phyloP scores from a whole-genome alignment of 2,329 filamentous ascomycete genomes.

The Colletotrichum musae region DNA sequence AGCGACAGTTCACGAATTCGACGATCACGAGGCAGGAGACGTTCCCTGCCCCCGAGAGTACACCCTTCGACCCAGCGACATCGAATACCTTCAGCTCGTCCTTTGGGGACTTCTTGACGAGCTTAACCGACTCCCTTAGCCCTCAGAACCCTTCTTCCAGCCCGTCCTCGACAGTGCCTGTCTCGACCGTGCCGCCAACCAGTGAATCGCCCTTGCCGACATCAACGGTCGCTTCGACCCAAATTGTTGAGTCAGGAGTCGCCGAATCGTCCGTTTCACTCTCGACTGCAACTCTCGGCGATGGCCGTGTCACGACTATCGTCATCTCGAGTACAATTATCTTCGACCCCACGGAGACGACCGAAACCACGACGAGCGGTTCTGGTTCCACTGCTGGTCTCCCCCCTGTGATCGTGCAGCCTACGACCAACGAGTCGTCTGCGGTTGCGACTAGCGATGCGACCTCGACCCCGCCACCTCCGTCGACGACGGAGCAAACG shows the following conservation, averaged over 20 bases:
- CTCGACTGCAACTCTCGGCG: conserved; percentile 39
- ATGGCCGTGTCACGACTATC: conserved; percentile 46
- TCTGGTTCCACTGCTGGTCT: conserved; percentile 35
- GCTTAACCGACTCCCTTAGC: conserved; percentile 41
- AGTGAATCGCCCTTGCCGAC: conserved; percentile 17
- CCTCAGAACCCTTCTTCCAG: conserved; percentile 18
- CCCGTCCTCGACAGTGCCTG: conserved; percentile 22
- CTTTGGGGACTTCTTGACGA: conserved; percentile 38
- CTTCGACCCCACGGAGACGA: conserved; percentile 33
- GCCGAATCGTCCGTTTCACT: conserved; percentile 32
- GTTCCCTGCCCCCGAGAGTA: conserved; percentile 45
- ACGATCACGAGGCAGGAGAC: conserved; percentile 53
- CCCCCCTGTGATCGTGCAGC: conserved; percentile 38
- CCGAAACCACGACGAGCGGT: conserved; percentile 34
- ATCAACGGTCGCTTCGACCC: conserved; percentile 19
- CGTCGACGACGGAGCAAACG: conserved; percentile 24
- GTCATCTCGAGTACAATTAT: conserved; percentile 46
- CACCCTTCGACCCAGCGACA: conserved; percentile 40
- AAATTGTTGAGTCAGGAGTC: conserved; percentile 10
- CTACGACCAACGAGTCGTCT: conserved; percentile 36
- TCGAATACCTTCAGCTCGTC: conserved; percentile 14
- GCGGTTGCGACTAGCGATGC: conserved; percentile 13
- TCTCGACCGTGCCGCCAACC: conserved; percentile 1
- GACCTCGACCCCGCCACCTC: not conserved
- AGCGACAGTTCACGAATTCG: conserved; percentile 63